These are phyloP conservation scores for Typha latifolia DNA, from an alignment of 176 grass and related monocot species.

Conservation along the genomic window DNA sequence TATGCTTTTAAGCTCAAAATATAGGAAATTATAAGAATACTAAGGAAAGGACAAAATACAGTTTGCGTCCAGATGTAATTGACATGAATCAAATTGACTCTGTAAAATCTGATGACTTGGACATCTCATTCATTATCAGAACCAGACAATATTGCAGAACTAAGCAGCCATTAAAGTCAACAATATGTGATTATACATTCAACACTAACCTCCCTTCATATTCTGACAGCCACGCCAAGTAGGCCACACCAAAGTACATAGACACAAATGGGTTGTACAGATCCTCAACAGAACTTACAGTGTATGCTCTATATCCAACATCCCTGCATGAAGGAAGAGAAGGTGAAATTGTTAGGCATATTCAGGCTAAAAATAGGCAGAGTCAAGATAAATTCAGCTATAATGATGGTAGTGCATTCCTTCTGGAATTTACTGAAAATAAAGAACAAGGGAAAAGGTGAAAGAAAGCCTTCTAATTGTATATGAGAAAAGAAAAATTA, in stretches of 20 bases:
- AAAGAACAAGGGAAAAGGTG: too few species aligned
- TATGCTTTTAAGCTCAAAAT: too few species aligned
- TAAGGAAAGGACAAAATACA: neutral
- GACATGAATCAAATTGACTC: too few species aligned
- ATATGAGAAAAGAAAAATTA: too few species aligned
- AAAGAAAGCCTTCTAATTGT: too few species aligned
- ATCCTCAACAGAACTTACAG: slow-evolving; percentile 68
- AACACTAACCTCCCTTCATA: slow-evolving; percentile 72
- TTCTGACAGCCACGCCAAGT: slow-evolving; percentile 65
- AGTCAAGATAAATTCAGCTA: too few species aligned
- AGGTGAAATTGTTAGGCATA: neutral
- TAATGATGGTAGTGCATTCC: too few species aligned
- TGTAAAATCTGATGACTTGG: too few species aligned
- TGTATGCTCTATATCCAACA: slow-evolving; percentile 55
- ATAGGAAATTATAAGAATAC: neutral
- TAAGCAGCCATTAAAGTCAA: slow-evolving; percentile 9
- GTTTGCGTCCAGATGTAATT: neutral
- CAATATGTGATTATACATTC: slow-evolving; percentile 2
- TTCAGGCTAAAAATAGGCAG: neutral
- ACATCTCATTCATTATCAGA: too few species aligned
- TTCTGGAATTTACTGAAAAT: neutral
- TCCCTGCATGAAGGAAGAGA: slow-evolving; percentile 36
- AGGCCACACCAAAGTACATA: slow-evolving; percentile 89
- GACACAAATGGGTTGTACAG: slow-evolving; percentile 97
- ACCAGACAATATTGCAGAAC: too few species aligned